Percentiles rank a stretch among this genome's conserved stretches.
These are phyloP conservation scores for Botrytis fragariae DNA, from an alignment of 2,329 filamentous ascomycete genomes.

Conservation along the genomic window DNA sequence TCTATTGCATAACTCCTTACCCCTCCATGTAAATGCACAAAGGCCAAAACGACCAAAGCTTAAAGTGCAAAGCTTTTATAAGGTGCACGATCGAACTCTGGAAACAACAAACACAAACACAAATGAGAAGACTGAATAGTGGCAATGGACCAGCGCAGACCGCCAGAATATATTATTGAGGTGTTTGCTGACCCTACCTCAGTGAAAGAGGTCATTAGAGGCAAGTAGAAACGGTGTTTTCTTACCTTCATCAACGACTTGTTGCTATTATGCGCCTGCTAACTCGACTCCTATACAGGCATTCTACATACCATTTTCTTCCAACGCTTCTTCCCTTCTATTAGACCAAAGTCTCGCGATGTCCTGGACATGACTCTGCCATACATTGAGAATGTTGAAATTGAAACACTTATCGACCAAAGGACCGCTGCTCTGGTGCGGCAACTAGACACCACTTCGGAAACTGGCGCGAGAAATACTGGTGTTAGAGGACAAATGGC, in stretches of 20 bases:
- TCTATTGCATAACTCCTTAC: slow-evolving; percentile 20
- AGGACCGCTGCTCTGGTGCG: slow-evolving; percentile 76
- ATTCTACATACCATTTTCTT: slow-evolving; percentile 98
- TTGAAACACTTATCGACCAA: slow-evolving; percentile 91
- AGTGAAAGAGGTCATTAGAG: slow-evolving; percentile 90
- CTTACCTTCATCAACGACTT: background rate
- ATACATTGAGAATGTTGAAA: slow-evolving; percentile 82
- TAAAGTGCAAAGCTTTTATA: background rate
- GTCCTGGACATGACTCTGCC: slow-evolving; percentile 88
- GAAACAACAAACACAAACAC: slow-evolving; percentile 13
- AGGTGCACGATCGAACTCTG: slow-evolving; percentile 6
- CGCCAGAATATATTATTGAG: slow-evolving; percentile 89
- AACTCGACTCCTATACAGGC: slow-evolving; percentile 49
- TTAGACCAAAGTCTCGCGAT: slow-evolving; percentile 79
- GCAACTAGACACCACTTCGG: slow-evolving; percentile 64
- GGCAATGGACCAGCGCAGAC: slow-evolving; percentile 60
- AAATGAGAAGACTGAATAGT: slow-evolving; percentile 17
- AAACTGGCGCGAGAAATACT: slow-evolving; percentile 41
- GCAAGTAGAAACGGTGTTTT: slow-evolving; percentile 45
- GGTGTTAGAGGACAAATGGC: slow-evolving; percentile 75
- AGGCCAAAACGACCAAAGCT: slow-evolving; percentile 15
- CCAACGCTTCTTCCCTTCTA: slow-evolving; percentile 91
- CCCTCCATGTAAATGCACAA: slow-evolving; percentile 22
- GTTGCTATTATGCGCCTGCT: slow-evolving; percentile 2
- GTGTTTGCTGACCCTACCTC: slow-evolving; percentile 88